Conservation (phyloP, 2,329 filamentous ascomycete genomes). For the Fusarium cicatricum region DNA sequence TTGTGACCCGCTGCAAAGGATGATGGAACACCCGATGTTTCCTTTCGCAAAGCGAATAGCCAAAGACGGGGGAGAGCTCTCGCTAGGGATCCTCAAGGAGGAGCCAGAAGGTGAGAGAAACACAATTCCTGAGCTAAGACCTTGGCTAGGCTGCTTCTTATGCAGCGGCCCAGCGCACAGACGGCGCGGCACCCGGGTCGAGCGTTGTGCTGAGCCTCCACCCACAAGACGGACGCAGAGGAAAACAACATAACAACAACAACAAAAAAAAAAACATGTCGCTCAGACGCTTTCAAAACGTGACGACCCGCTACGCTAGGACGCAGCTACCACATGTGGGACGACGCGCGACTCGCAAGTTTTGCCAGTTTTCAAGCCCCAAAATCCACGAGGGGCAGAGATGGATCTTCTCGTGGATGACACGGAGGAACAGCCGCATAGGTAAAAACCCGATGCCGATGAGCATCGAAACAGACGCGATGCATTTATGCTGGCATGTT, state of each 20-base stretch:
- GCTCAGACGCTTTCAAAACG: constrained; percentile 12
- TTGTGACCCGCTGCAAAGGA: constrained; percentile 4
- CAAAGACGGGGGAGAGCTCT: constrained; percentile 3
- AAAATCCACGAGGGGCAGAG: not conserved
- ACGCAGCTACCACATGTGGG: constrained; percentile 18
- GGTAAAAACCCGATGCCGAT: constrained; percentile 32
- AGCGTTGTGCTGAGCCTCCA: constrained; percentile 24
- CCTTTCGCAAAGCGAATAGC: constrained; percentile 12
- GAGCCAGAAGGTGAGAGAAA: constrained; percentile 33
- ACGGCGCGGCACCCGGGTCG: constrained; percentile 36
- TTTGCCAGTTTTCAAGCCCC: constrained; percentile 12
- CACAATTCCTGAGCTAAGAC: constrained; percentile 28
- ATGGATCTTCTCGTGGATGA: constrained; percentile 21
- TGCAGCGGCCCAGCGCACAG: constrained; percentile 37
- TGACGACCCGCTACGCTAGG: constrained; percentile 32
- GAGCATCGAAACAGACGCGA: constrained; percentile 35
- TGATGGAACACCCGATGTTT: constrained; percentile 19
- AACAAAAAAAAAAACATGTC: constrained; percentile 11
- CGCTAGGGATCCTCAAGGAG: constrained; percentile 24
- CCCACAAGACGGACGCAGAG: constrained; percentile 7
- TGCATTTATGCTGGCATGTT: constrained; percentile 26
- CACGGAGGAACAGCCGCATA: constrained; percentile 22
- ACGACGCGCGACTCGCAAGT: constrained; percentile 25
- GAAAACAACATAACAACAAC: constrained; percentile 5
- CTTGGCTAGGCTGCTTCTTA: constrained; percentile 22